Evolutionary conservation across 1,139 yeast species (phyloP), one percentile per base, ranked within the genome.

Genomic region (Yamadazyma jaroonii): DNA sequence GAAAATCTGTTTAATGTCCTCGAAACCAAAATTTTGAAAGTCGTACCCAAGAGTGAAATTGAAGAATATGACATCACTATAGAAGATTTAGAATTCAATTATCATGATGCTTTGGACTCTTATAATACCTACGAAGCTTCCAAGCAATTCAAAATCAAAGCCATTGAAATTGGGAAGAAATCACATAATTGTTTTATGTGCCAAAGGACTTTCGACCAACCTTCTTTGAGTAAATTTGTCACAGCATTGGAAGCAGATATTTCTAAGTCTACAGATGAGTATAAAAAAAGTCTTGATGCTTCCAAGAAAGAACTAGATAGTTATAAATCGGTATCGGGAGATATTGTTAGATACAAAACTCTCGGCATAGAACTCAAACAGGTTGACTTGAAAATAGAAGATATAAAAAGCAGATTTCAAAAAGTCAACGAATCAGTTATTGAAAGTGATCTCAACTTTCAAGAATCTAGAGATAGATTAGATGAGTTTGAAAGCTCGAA

Each of bases 51-150:
- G 42, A 70, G 72, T 24, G 72, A 72, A 21, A 64, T 80, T n/a
- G 67, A 63, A 1, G 70, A 69, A 0, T 84, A 75, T 49, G 77
- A 72, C 29, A 61, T 59, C 0, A 61, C 75, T 3, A 49, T 83
- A 4, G 56, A 57, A n/a, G 82, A 77, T 15, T 65, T 81, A 20
- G 89, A 84, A 49, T 72, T 69, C 11, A 83, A 82, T 36, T 77
- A 77, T 46, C 70, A 74, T 36, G 72, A 71, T 20, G 78, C 85
- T 0, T 59, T 78, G 27, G 84, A 81, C 46, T 80, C 82, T 39
- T 57, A 77, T 22, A 84, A 83, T 48, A 77, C 84, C 44, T 75
- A 74, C 24, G 81, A 79, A 38, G 83, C 85, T 1, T 80, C 89
- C 1, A 66, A 76, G 30, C 77, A 75, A 35, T 84, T 81, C 54